Percentiles rank a stretch among this genome's conserved stretches.
Evolutionary conservation across 2,329 filamentous ascomycete species (phyloP).

Genomic region (Boeremia exigua): DNA sequence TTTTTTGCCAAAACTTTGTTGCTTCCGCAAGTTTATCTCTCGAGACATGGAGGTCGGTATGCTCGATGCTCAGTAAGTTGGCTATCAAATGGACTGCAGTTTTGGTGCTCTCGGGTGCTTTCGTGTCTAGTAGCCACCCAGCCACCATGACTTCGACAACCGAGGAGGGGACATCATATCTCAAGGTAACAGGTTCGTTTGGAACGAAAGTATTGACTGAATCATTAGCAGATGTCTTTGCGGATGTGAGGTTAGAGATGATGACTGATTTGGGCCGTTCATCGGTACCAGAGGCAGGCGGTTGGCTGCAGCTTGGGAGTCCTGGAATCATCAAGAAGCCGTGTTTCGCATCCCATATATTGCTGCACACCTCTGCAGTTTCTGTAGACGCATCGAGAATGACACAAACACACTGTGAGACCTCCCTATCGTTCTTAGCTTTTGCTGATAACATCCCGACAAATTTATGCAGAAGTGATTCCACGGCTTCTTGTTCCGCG

Average conservation of each 20-base stretch:
- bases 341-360: constrained; percentile 30
- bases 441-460: constrained; percentile 17
- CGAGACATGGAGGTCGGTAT: constrained; percentile 15
- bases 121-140: constrained; percentile 31
- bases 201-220: not conserved
- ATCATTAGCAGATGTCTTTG: not conserved
- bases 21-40: constrained; percentile 25
- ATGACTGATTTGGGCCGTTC: not conserved
- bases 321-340: constrained; percentile 23
- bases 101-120: constrained; percentile 18
- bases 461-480: constrained; percentile 31
- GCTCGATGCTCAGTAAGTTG: constrained; percentile 24
- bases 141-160: constrained; percentile 36
- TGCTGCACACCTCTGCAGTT: constrained; percentile 27
- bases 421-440: constrained; percentile 15
- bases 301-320: not conserved
- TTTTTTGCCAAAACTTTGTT: constrained; percentile 24
- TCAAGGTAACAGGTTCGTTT: not conserved
- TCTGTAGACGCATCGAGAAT: constrained; percentile 21
- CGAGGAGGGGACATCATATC: constrained; percentile 14
- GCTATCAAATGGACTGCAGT: constrained; percentile 28
- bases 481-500: constrained; percentile 17
- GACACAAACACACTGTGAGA: constrained; percentile 21
- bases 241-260: too few relatives aligned
- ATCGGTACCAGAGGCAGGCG: not conserved